These are phyloP conservation scores for Lipomyces starkeyi DNA, from an alignment of 805 yeast genomes.

Conservation along the genomic window DNA sequence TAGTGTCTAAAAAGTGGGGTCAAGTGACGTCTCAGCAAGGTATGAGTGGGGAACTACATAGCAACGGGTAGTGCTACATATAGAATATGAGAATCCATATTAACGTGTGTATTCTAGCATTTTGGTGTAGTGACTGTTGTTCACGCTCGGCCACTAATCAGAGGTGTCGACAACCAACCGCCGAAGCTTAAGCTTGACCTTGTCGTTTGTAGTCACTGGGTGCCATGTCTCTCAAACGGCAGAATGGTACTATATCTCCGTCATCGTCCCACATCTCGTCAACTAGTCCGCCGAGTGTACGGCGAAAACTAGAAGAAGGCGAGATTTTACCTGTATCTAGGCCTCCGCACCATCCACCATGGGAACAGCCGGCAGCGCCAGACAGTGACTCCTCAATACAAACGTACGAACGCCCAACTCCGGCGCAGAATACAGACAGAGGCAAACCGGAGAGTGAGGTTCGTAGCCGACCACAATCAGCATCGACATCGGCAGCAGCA, in stretches of 20 bases:
- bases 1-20: not conserved
- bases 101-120: not conserved
- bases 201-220: not conserved
- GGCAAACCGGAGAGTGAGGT: not conserved
- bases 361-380: not conserved
- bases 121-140: not conserved
- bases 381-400: not conserved
- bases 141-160: not conserved
- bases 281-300: slow-evolving; percentile 1
- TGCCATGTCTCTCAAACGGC: slow-evolving; percentile 8
- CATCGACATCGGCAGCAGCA: not conserved
- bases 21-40: not conserved
- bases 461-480: not conserved
- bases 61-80: not conserved
- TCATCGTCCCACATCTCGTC: slow-evolving; percentile 1
- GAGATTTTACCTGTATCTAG: not conserved
- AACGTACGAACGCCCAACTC: not conserved
- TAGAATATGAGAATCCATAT: not conserved
- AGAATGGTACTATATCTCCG: not conserved
- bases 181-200: not conserved
- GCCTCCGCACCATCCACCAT: not conserved
- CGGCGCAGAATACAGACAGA: not conserved
- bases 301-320: slow-evolving; percentile 4
- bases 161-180: not conserved
- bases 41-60: not conserved